Conservation (phyloP, 75 land plant species). For the Cupressus sempervirens region DNA sequence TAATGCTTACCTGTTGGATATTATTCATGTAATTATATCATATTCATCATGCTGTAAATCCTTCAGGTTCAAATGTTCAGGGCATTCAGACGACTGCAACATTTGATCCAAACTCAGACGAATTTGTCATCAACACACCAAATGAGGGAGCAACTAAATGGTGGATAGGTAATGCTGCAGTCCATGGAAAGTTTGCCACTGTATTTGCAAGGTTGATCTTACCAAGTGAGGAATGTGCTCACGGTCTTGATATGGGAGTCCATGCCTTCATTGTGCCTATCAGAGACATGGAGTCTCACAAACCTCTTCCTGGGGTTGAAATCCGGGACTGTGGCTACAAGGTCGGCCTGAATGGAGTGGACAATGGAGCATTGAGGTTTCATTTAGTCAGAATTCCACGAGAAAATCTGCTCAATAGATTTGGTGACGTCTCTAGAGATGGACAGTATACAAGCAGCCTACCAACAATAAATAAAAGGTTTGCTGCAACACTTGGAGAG, state of each 20-base stretch:
- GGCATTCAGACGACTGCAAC: constrained; percentile 87
- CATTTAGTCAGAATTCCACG: constrained; percentile 80
- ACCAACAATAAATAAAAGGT: constrained; percentile 81
- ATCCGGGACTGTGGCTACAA: constrained; percentile 96
- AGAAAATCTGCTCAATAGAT: constrained; percentile 88
- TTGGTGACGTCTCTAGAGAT: constrained; percentile 96
- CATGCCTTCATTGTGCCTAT: constrained; percentile 98
- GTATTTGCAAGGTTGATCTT: constrained; percentile 82
- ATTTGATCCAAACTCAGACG: constrained; percentile 75
- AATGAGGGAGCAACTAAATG: constrained; percentile 98
- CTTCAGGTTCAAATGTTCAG: constrained; percentile 93
- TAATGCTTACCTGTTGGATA: neutral
- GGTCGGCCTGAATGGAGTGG: constrained; percentile 95
- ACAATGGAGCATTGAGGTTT: constrained; percentile 89
- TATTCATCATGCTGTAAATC: neutral
- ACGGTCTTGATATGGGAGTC: constrained; percentile 79
- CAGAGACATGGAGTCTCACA: constrained; percentile 71
- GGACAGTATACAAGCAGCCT: constrained; percentile 84
- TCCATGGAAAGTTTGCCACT: constrained; percentile 97
- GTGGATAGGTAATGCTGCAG: constrained; percentile 99
- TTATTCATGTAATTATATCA: neutral
- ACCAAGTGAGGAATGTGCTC: constrained; percentile 54
- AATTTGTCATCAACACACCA: constrained; percentile 88
- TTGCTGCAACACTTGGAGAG: constrained; percentile 96
- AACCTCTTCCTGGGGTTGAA: constrained; percentile 84